Percentiles rank a stretch among this genome's conserved stretches.
Evolutionary conservation across 306 rosid genomes (phyloP).

Genomic region (Trifolium dubium): DNA sequence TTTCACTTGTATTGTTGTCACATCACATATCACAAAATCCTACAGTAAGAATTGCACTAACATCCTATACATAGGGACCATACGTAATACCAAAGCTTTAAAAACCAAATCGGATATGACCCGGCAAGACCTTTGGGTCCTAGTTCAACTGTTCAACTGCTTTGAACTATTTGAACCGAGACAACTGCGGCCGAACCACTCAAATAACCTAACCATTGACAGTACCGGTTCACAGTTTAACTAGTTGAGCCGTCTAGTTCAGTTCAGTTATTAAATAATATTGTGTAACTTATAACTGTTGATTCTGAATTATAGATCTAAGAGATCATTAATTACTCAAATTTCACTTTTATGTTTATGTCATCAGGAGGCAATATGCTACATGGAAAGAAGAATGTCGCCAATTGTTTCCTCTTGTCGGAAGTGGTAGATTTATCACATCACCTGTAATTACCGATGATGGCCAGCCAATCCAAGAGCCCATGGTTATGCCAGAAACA

Average conservation of each 20-base stretch:
- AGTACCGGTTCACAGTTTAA: background rate
- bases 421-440: constrained; percentile 92
- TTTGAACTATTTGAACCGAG: background rate
- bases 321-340: constrained; percentile 20
- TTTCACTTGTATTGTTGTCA: background rate
- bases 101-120: background rate
- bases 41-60: too few relatives aligned
- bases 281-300: background rate
- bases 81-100: background rate
- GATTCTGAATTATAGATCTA: constrained; percentile 23
- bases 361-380: constrained; percentile 76
- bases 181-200: background rate
- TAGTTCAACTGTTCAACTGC: background rate
- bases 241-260: background rate
- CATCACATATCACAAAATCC: too few relatives aligned
- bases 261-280: background rate
- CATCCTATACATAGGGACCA: too few relatives aligned
- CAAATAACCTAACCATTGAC: background rate
- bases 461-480: constrained; percentile 86
- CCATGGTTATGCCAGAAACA: constrained; percentile 70
- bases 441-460: constrained; percentile 84
- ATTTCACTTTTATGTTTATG: constrained; percentile 33
- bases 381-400: constrained; percentile 84
- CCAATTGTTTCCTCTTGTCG: constrained; percentile 85
- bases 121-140: background rate